Evolutionary conservation across 179 eudicot species (phyloP), one percentile per base, ranked within the genome.

Genomic region (Spergularia azorica): DNA sequence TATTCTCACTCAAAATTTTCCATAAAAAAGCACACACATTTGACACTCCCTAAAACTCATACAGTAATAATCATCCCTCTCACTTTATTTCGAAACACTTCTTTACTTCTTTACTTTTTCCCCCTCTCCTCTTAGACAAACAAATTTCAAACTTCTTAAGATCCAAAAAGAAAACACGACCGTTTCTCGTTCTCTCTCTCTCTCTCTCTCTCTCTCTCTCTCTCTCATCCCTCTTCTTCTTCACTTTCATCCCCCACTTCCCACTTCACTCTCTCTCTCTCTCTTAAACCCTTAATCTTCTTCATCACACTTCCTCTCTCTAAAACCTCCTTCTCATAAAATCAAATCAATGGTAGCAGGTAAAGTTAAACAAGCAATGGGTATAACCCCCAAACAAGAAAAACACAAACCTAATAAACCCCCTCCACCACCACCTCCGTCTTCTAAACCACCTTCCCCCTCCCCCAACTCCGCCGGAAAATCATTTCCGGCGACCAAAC

Each of bases 281-380:
- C 32, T 26, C 32, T 26, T 71, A 60, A 59, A 72, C 74, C 13
- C 71, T 56, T 54, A 0, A 4, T 43, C 48, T 43, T 43, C 48
- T 43, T n/a, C 71, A 57, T 61, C 69, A 9, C 32, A 39, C 66
- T 55, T 56, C 21, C 17, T 64, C 71, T 6, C 76, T 21, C 76
- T 5, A 15, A 67, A 50, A 59, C 61, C 63, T 36, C 11, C 32
- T 26, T 26, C n/a, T 6, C 2, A 11, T 4, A 32, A 70, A 71
- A 8, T 15, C 46, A 26, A 26, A 26, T 20, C 48, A 13, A 87
- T 92, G 98, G 98, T 91, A 12, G 89, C 96, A 12, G 93, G 96
- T 0, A 95, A 95, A 75, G 93, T 95, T 1, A 95, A 88, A 79
- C 69, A 72, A 57, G 92, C 90, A 2, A 91, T 93, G 90, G 97